A percentile compares a stretch with the other conserved stretches of the same genome.
Conservation (phyloP, 2,329 filamentous ascomycete species). For the Penicillium sp. region DNA sequence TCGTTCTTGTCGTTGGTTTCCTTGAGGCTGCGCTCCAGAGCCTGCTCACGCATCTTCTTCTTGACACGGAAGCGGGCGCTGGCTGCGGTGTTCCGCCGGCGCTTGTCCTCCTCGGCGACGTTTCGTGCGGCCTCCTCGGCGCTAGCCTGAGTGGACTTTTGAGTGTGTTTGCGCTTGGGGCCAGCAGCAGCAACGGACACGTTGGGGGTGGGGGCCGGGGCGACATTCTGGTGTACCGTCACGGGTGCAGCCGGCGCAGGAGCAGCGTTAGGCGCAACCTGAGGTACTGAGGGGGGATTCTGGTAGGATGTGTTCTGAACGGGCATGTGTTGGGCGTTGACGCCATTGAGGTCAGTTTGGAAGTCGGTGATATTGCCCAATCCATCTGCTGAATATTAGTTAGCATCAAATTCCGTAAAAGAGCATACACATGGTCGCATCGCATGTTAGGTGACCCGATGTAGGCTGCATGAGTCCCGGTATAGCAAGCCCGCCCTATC, state of each 20-base stretch:
- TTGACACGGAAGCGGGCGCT: constrained; percentile 90
- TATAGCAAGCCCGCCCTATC: constrained; percentile 4
- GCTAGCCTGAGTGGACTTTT: constrained; percentile 41
- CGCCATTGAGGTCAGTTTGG: constrained; percentile 28
- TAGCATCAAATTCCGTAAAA: constrained; percentile 13
- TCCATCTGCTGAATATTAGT: constrained; percentile 26
- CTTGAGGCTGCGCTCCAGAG: constrained; percentile 75
- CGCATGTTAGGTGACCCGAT: constrained; percentile 11
- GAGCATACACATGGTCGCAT: constrained; percentile 9
- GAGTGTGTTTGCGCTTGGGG: constrained; percentile 40
- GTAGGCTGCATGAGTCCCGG: constrained; percentile 2
- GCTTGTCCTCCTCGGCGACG: constrained; percentile 88
- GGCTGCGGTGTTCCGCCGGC: constrained; percentile 82
- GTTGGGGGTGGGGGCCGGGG: constrained; percentile 17
- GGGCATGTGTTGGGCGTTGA: constrained; percentile 25
- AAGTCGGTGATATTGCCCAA: constrained; percentile 34
- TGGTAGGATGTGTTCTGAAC: constrained; percentile 26
- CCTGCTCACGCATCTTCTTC: constrained; percentile 93
- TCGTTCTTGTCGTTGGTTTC: constrained; percentile 78
- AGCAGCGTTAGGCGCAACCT: constrained; percentile 19
- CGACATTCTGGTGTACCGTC: constrained; percentile 11
- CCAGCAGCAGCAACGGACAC: constrained; percentile 12
- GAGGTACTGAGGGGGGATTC: constrained; percentile 19
- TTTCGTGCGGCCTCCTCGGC: constrained; percentile 69
- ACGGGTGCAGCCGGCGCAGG: constrained; percentile 17